These are phyloP conservation scores for Cystobasidium sp. DNA, from an alignment of 1,284 basidiomycete species.

Conservation along the genomic window DNA sequence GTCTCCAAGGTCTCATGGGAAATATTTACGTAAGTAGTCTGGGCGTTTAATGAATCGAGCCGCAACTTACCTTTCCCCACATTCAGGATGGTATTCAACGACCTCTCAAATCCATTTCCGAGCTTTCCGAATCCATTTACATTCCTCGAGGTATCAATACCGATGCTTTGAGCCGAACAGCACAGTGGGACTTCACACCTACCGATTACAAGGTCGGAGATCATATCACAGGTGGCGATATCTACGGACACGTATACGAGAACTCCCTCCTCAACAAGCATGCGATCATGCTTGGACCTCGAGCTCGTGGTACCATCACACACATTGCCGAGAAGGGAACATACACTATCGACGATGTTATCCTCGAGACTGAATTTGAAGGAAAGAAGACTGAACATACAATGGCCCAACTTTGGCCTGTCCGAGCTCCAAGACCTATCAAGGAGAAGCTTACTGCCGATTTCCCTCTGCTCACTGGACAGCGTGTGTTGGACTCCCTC, in stretches of 20 bases:
- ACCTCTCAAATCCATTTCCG: slow-evolving; percentile 90
- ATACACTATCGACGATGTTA: slow-evolving; percentile 89
- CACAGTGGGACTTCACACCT: slow-evolving; percentile 98
- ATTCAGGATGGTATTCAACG: slow-evolving; percentile 78
- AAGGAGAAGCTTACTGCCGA: slow-evolving; percentile 93
- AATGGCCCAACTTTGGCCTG: slow-evolving; percentile 98
- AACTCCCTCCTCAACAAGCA: slow-evolving; percentile 96
- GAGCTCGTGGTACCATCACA: slow-evolving; percentile 93
- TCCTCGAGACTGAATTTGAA: slow-evolving; percentile 96
- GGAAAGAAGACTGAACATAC: slow-evolving; percentile 92
- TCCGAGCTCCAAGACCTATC: slow-evolving; percentile 94
- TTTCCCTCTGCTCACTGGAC: slow-evolving; percentile 90
- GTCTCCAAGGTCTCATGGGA: slow-evolving; percentile 79
- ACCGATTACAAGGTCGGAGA: slow-evolving; percentile 84
- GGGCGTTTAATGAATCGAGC: background rate
- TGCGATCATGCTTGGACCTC: slow-evolving; percentile 94
- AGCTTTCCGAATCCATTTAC: slow-evolving; percentile 96
- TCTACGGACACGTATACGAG: slow-evolving; percentile 94
- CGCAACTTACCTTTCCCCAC: slow-evolving; percentile 25
- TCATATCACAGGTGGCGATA: slow-evolving; percentile 94
- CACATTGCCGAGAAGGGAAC: slow-evolving; percentile 91
- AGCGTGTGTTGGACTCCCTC: slow-evolving; percentile 94
- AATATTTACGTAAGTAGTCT: slow-evolving; percentile 83
- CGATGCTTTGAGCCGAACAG: slow-evolving; percentile 82
- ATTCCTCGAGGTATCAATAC: slow-evolving; percentile 99